Evolutionary conservation across 192 early-diverging fungal species (phyloP).

Genomic region (Lobosporangium transversale): DNA sequence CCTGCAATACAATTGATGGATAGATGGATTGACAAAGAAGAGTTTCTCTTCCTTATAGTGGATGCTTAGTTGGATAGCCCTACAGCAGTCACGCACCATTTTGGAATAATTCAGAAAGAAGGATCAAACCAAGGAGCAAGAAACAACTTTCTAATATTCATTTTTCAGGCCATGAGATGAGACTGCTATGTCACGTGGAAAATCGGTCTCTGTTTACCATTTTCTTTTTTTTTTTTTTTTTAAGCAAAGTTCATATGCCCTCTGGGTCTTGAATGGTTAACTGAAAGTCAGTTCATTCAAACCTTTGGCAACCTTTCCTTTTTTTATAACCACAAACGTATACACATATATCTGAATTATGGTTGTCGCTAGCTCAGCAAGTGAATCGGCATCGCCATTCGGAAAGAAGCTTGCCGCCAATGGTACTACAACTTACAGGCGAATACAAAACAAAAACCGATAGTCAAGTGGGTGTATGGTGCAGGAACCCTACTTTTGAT

Average conservation of each 20-base stretch:
- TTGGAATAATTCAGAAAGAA: slow-evolving; percentile 42
- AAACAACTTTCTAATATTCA: not conserved
- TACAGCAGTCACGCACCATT: slow-evolving; percentile 40
- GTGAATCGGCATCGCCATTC: slow-evolving; percentile 58
- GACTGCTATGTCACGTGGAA: slow-evolving; percentile 3
- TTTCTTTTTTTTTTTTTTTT: slow-evolving; percentile 40
- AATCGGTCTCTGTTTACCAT: slow-evolving; percentile 4
- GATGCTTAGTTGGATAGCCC: slow-evolving; percentile 2
- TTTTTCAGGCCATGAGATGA: too few species aligned
- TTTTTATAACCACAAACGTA: not conserved
- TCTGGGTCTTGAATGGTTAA: too few species aligned
- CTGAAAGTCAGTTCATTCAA: too few species aligned
- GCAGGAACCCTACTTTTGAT: not conserved
- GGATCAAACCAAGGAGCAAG: not conserved
- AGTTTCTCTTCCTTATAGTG: not conserved
- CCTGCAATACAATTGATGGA: slow-evolving; percentile 1
- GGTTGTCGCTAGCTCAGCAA: slow-evolving; percentile 43
- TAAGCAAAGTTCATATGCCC: not conserved
- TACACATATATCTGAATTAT: slow-evolving; percentile 6
- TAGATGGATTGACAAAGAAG: slow-evolving; percentile 24
- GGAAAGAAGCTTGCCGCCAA: slow-evolving; percentile 76
- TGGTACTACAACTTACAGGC: slow-evolving; percentile 56
- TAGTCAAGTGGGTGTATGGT: not conserved
- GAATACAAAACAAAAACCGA: not conserved
- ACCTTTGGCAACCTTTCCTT: not conserved